Evolutionary conservation across 495 filamentous ascomycete species (phyloP).

Genomic region (Podospora pseudoanserina): DNA sequence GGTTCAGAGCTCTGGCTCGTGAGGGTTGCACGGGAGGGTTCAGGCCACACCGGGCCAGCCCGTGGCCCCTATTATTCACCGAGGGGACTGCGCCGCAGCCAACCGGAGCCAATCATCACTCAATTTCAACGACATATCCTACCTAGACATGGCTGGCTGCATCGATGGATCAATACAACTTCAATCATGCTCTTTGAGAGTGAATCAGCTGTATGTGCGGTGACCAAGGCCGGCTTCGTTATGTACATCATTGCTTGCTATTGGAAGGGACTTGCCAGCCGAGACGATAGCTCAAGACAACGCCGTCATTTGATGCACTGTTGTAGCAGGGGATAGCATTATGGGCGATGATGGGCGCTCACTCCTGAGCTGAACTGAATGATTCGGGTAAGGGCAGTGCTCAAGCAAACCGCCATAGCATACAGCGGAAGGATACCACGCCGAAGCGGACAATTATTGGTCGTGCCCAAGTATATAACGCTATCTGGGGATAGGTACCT

Average conservation of each 20-base stretch:
- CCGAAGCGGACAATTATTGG: not conserved
- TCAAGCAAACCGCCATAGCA: not conserved
- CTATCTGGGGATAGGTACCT: not conserved
- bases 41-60: not conserved
- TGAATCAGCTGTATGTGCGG: not conserved
- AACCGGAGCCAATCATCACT: not conserved
- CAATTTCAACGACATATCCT: not conserved
- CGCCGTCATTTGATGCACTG: not conserved
- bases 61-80: not conserved
- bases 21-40: constrained; percentile 1
- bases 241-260: not conserved
- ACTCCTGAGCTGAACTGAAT: not conserved
- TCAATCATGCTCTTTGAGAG: not conserved
- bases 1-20: not conserved
- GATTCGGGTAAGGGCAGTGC: not conserved
- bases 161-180: not conserved
- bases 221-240: not conserved
- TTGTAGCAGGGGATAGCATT: not conserved
- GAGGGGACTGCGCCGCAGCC: not conserved
- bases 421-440: not conserved
- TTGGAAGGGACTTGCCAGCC: not conserved
- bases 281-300: not conserved
- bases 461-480: not conserved
- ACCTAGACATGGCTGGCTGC: not conserved
- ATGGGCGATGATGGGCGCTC: not conserved